Conservation (phyloP, 495 filamentous ascomycete genomes). For the Penicillium pancosmium region DNA sequence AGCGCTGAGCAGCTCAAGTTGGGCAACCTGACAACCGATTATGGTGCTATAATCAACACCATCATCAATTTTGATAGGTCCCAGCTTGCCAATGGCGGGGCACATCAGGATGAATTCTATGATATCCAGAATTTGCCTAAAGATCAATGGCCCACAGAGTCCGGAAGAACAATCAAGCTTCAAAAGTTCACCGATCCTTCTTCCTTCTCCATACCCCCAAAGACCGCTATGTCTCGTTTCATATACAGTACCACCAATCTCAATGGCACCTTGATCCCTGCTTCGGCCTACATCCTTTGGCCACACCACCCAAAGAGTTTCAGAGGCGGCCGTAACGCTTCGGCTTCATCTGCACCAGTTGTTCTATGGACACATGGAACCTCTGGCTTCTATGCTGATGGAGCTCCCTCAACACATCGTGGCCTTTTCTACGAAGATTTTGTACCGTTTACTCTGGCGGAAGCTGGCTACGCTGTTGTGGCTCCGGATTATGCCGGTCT, state of each 20-base stretch:
- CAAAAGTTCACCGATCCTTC: conserved; percentile 36
- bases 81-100: conserved; percentile 38
- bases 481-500: conserved; percentile 59
- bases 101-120: conserved; percentile 30
- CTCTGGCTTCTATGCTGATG: conserved; percentile 43
- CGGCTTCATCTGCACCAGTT: conserved; percentile 31
- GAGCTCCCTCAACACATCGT: conserved; percentile 49
- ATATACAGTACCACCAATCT: conserved; percentile 48
- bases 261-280: conserved; percentile 50
- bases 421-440: conserved; percentile 48
- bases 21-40: conserved; percentile 24
- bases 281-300: conserved; percentile 57
- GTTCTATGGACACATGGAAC: conserved; percentile 59
- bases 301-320: conserved; percentile 37
- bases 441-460: conserved; percentile 47
- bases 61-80: conserved; percentile 38
- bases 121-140: conserved; percentile 17
- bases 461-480: conserved; percentile 57
- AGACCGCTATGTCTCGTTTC: conserved; percentile 48
- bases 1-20: conserved; percentile 29
- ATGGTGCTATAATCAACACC: conserved; percentile 26
- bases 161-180: conserved; percentile 39
- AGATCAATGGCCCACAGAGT: conserved; percentile 22
- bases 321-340: background rate
- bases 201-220: conserved; percentile 38